Base-by-base conservation (phyloP, 73 alveolate genomes). In the Paramecium sonneborni region DNA sequence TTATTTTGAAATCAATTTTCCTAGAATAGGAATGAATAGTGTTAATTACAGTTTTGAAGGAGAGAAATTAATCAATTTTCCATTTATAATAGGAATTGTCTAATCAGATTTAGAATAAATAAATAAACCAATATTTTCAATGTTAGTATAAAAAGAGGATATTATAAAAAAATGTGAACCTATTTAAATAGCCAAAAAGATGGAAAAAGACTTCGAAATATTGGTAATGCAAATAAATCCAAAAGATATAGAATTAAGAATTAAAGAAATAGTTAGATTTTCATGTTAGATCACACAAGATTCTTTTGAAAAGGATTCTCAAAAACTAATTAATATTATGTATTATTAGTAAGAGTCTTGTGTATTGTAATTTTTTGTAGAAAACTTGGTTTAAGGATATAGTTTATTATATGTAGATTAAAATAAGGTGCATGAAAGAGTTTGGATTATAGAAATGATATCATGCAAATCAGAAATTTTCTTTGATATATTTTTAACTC, bases 61-160 rank as follows among this genome's bases (percentile, higher is more conserved):
- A 20, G 90, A 79, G 7, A 79, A 79, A 79, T 34, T 79, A 12
- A 43, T 79, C 12, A 43, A 38, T 41, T 41, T 41, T 20, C 90
- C 90, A 0, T 79, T 79, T 44, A 23, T 79, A 23, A 24, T 79
- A 14, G 90, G 90, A 21, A 46, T 79, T 7, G 72, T 79, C 5
- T 79, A 79, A 39, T 30, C 69, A 30, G 90, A 79, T 34, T 43
- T 79, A 18, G 90, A 79, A 10, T 30, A 38, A 6, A 46, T 79
- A 0, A 79, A 79, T 44, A 79, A 44, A 79, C 90, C 90, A 15
- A 79, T 79, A 44, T 79, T 79, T 46, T 43, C 90, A 7, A 30
- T 79, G 55, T 30, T 79, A 39, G 90, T 79, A 2, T 46, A 30
- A 62, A 1, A 79, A 39, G 90, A 79, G 52, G 32, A 79, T 41